Percentiles rank a stretch among this genome's conserved stretches.
Evolutionary conservation across 176 grass and related monocot species (phyloP).

Genomic region (Tuctoria greenei): DNA sequence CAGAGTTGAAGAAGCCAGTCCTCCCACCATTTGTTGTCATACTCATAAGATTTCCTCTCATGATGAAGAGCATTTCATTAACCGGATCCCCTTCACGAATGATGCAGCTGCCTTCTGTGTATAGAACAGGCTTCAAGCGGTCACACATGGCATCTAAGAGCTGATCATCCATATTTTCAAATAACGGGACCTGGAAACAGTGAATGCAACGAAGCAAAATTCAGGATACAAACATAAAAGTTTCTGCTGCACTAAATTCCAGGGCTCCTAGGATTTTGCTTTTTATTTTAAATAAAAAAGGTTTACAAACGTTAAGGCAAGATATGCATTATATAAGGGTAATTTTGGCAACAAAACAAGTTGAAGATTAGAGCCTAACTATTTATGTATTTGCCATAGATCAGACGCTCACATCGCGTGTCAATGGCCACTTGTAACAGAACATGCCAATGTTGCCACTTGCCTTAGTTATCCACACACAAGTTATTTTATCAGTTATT

Average conservation of each 20-base stretch:
- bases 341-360: not conserved
- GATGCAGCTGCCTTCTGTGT: slow-evolving; percentile 73
- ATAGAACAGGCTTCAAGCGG: slow-evolving; percentile 69
- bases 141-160: slow-evolving; percentile 84
- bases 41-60: slow-evolving; percentile 74
- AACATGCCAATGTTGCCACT: not conserved
- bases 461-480: not conserved
- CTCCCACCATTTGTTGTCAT: slow-evolving; percentile 82
- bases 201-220: slow-evolving; percentile 1
- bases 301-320: not conserved
- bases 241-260: not conserved
- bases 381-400: not conserved
- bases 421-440: not conserved
- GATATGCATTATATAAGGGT: not conserved
- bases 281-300: not conserved
- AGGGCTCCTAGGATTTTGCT: not conserved
- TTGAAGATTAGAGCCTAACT: not conserved
- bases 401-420: too few species aligned
- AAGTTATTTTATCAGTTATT: not conserved
- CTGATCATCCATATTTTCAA: slow-evolving; percentile 87
- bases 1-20: slow-evolving; percentile 84
- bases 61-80: slow-evolving; percentile 86
- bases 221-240: not conserved
- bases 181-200: slow-evolving; percentile 75
- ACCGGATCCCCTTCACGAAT: slow-evolving; percentile 80